These are phyloP conservation scores for Prunus kanzakura DNA, from an alignment of 306 rosid genomes.

Conservation along the genomic window DNA sequence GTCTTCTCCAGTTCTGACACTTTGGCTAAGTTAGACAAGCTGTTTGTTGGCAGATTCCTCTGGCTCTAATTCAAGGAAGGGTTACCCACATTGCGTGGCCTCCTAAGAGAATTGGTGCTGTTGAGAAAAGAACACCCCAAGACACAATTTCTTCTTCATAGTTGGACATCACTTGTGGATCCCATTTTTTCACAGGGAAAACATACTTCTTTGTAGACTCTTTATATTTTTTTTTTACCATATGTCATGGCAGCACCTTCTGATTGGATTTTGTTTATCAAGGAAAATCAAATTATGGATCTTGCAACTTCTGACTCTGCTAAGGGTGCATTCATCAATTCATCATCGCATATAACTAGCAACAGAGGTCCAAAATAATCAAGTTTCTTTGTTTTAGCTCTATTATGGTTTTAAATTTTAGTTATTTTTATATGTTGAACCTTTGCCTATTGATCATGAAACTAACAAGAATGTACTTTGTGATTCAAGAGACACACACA, in stretches of 20 bases:
- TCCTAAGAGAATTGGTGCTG: conserved; percentile 79
- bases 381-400: not conserved
- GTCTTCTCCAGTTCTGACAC: conserved; percentile 9
- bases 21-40: conserved; percentile 20
- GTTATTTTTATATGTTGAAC: not conserved
- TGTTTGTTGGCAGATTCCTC: conserved; percentile 64
- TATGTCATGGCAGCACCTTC: not conserved
- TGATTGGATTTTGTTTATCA: not conserved
- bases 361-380: not conserved
- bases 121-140: conserved; percentile 44
- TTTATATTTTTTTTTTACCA: not conserved
- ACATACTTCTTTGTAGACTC: not conserved
- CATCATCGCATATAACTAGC: not conserved
- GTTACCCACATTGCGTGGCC: conserved; percentile 94
- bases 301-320: not conserved
- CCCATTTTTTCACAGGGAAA: conserved; percentile 2
- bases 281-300: not conserved
- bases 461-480: not conserved
- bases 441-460: not conserved
- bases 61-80: conserved; percentile 75
- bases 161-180: conserved; percentile 5
- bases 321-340: not conserved
- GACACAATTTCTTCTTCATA: conserved; percentile 34
- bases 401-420: not conserved
- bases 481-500: not conserved